Evolutionary conservation across 805 yeast genomes (phyloP).

Genomic region (Cyberlindnera mycetangii): DNA sequence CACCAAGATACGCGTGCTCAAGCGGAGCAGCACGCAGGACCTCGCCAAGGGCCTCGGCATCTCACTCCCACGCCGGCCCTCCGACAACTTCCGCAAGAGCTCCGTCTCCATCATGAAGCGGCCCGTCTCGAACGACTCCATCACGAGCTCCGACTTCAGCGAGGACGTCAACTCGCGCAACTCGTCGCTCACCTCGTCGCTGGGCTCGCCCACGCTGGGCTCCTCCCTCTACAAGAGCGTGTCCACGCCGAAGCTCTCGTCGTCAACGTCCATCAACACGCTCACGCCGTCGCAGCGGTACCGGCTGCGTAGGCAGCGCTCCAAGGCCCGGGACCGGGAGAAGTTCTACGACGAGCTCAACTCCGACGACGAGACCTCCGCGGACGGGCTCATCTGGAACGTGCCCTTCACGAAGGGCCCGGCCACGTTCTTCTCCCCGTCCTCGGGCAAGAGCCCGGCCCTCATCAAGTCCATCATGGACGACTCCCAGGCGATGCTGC

Average conservation of each 20-base stretch:
- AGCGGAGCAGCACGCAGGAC: conserved; percentile 8
- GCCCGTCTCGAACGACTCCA: conserved; percentile 30
- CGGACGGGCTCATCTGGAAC: conserved; percentile 45
- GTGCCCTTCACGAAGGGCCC: conserved; percentile 45
- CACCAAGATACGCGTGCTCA: conserved; percentile 2
- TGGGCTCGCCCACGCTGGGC: conserved; percentile 18
- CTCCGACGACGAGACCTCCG: conserved; percentile 31
- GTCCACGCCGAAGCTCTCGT: conserved; percentile 11
- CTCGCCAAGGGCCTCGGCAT: conserved; percentile 23
- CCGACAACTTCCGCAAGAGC: conserved; percentile 15
- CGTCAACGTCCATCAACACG: conserved; percentile 20
- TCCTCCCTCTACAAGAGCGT: conserved; percentile 9
- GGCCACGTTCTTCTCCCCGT: conserved; percentile 23
- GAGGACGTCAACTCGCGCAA: conserved; percentile 25
- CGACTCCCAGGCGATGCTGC: conserved; percentile 29
- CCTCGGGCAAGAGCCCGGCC: conserved; percentile 25
- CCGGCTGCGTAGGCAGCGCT: conserved; percentile 37
- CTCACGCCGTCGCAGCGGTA: conserved; percentile 43
- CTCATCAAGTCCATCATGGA: conserved; percentile 23
- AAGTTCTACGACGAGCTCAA: conserved; percentile 39
- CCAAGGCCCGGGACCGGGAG: conserved; percentile 34
- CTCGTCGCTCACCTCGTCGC: conserved; percentile 28
- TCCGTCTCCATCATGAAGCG: conserved; percentile 23
- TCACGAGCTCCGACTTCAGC: conserved; percentile 21
- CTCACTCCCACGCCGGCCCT: conserved; percentile 23